Base-by-base conservation (phyloP, 192 early-diverging fungal species). In the Coemansia sp. region DNA sequence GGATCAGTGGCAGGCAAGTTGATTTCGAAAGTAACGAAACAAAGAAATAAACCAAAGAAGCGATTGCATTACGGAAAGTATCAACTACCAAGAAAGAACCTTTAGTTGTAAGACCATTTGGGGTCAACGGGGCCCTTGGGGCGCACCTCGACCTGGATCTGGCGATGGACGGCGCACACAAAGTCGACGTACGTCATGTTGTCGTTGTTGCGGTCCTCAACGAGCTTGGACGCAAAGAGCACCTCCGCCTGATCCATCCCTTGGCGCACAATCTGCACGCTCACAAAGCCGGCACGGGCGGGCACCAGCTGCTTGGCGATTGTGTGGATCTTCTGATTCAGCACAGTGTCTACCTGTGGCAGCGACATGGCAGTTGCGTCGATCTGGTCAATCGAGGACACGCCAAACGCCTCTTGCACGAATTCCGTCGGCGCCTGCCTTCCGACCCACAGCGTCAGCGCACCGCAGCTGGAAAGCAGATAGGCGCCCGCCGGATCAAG, bases 131-230 rank as follows among this genome's bases (percentile, higher is more conserved):
- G 58, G 20, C 66, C 73, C 67, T 81, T 81, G 55, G 78, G 78
- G 51, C 85, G 87, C 64, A 86, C 87, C 70, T 92, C 92, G 14
- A 78, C 85, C 75, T 92, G 92, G 68, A 95, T 93, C 75, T 90
- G 91, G 70, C 91, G 86, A 78, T 99, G 97, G 62, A 98, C 88
- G 24, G 87, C 75, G 53, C 92, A 92, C 26, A 99, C 75, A 66
- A 90, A 97, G 68, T 99, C 97, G 8, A 98, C 94, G 76, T 99
- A 99, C 12, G 88, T 89, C 91, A 94, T 89, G 59, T 88, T 87
- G 52, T 92, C 94, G 52, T 89, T 88, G 68, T 92, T 93, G 71
- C 92, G 89, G 81, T 99, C 97, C 80, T 99, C 97, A 15, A 90
- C 76, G 66, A 99, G 74, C 63, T 89, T 70, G 26, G 88, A 85